Evolutionary conservation across 345 rosid genomes (phyloP).

Genomic region (Heritiera littoralis): DNA sequence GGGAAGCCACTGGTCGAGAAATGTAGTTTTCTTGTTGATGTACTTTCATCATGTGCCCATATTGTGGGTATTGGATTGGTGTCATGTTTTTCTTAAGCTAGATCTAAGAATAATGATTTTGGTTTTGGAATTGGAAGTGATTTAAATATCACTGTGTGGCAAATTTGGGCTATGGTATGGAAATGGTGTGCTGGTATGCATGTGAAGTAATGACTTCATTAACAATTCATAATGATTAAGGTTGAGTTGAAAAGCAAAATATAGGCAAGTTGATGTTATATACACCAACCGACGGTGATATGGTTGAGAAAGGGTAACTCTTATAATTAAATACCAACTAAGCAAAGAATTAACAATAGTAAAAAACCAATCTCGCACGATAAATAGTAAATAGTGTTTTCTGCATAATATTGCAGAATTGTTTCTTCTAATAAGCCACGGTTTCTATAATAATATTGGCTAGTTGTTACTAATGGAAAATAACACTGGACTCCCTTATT

Average conservation of each 20-base stretch:
- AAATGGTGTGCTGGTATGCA: background rate
- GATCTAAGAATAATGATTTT: background rate
- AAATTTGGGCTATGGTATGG: background rate
- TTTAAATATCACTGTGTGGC: background rate
- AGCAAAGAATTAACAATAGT: too few relatives aligned
- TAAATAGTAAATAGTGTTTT: too few relatives aligned
- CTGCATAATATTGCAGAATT: too few relatives aligned
- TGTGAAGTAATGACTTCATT: background rate
- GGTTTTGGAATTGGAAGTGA: background rate
- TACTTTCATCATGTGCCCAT: background rate
- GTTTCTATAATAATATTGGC: too few relatives aligned
- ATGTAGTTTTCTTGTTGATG: slow-evolving; percentile 11
- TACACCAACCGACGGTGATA: background rate
- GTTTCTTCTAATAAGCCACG: too few relatives aligned
- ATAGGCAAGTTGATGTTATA: background rate
- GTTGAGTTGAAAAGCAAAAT: background rate
- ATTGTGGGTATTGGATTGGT: background rate
- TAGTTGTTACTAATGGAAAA: too few relatives aligned
- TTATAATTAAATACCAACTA: too few relatives aligned
- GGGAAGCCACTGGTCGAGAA: slow-evolving; percentile 11
- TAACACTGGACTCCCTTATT: too few relatives aligned
- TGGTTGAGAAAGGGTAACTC: background rate
- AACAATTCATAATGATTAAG: background rate
- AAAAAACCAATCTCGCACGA: too few relatives aligned
- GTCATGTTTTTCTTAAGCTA: background rate